phyloP scores from a whole-genome alignment of 1,284 basidiomycete species.

The Naganishia cerealis region DNA sequence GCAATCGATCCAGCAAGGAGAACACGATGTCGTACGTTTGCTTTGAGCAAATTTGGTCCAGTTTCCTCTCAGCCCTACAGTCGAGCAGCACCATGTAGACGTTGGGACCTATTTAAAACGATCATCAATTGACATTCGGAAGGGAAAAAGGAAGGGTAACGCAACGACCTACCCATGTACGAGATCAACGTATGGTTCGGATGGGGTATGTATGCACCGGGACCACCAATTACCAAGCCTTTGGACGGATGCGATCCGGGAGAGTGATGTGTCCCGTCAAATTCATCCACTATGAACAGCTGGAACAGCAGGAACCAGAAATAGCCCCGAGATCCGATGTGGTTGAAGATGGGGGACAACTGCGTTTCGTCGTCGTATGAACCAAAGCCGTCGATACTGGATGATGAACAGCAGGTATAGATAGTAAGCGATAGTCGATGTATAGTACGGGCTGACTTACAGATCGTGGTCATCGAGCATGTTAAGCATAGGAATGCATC shows the following conservation, averaged over 20 bases:
- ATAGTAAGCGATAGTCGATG: neutral
- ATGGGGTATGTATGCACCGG: slow-evolving; percentile 72
- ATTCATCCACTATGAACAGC: slow-evolving; percentile 75
- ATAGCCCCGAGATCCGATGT: slow-evolving; percentile 70
- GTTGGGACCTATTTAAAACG: slow-evolving; percentile 59
- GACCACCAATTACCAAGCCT: slow-evolving; percentile 70
- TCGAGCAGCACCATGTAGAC: slow-evolving; percentile 75
- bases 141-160: neutral
- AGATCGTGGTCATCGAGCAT: slow-evolving; percentile 65
- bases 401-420: neutral
- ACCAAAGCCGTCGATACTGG: slow-evolving; percentile 72
- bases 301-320: slow-evolving; percentile 92
- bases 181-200: slow-evolving; percentile 78
- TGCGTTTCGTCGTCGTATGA: slow-evolving; percentile 75
- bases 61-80: slow-evolving; percentile 82
- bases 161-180: slow-evolving; percentile 44
- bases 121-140: slow-evolving; percentile 41
- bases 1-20: slow-evolving; percentile 61
- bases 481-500: slow-evolving; percentile 72
- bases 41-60: slow-evolving; percentile 72
- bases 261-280: slow-evolving; percentile 68
- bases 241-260: slow-evolving; percentile 65
- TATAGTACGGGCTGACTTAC: slow-evolving; percentile 60
- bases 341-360: slow-evolving; percentile 70
- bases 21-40: slow-evolving; percentile 73